Evolutionary conservation across 2,329 filamentous ascomycete species (phyloP), one percentile per base, ranked within the genome.

Genomic region (Paraconiothyrium sp.): DNA sequence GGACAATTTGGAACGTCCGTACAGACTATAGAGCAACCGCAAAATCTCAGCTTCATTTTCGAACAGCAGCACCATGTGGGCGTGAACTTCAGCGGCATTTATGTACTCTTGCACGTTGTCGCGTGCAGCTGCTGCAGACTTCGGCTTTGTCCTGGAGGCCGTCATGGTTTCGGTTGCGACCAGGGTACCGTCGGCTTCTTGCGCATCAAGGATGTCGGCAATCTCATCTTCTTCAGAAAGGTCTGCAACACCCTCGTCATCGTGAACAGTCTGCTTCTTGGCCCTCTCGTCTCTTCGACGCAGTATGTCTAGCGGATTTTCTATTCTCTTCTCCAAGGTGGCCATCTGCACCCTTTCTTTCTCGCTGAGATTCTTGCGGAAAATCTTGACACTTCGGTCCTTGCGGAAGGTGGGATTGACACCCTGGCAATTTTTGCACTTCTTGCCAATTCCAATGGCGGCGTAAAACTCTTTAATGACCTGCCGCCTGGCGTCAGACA

Each of bases 301-400:
- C 50, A 88, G 80, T 61, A 90, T 82, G 13, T 91, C 79, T 70
- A 96, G 83, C 3, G 92, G 90, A 74, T 95, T 92, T 55, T 86
- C 85, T 39, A 88, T 83, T 69, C 89, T 90, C 74, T 93, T 87
- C 58, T 88, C 86, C 51, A 79, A 79, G 68, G 91, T 88, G 3
- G 89, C 85, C 91, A 97, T 97, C 64, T 90, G 89, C 46, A 88
- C 86, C 75, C 89, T 88, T 39, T 95, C 89, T 77, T 96, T 97
- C 50, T 85, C 80, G 50, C 85, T 87, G 59, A 97, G 81, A 1
- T 91, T 84, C 74, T 92, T 95, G 75, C 94, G 90, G 78, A 98
- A 99, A 57, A 99, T 93, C 79, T 98, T 99, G 74, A 94, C 91
- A 72, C 89, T 95, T 47, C 91, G 87, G 72, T 99, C 94, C 77